These are phyloP conservation scores for Chamaecrista fasciculata DNA, from an alignment of 306 rosid species.

Conservation along the genomic window DNA sequence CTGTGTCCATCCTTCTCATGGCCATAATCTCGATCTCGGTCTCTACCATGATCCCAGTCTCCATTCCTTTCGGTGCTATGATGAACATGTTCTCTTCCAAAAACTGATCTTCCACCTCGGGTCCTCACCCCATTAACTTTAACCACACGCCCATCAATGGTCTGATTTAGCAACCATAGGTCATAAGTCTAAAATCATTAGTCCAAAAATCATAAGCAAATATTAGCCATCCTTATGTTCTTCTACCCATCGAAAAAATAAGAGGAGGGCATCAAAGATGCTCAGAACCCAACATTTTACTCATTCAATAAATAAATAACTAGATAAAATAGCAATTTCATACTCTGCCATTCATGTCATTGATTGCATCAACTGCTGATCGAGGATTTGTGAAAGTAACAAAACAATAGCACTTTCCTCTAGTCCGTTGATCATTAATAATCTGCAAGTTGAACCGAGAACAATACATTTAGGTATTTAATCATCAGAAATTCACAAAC, in stretches of 20 bases:
- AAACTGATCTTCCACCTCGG: conserved; percentile 67
- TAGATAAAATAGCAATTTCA: conserved; percentile 25
- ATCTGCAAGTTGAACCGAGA: conserved; percentile 45
- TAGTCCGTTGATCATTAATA: conserved; percentile 67
- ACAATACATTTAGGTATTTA: neutral
- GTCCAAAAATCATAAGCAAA: conserved; percentile 15
- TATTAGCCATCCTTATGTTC: neutral
- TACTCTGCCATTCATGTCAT: conserved; percentile 94
- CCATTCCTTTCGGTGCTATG: conserved; percentile 52
- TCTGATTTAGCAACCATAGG: conserved; percentile 49
- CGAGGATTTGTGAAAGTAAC: conserved; percentile 89
- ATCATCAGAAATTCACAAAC: neutral
- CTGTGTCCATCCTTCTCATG: conserved; percentile 51
- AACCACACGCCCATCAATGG: conserved; percentile 73
- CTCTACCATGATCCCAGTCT: conserved; percentile 58
- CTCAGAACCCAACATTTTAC: neutral
- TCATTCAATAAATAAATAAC: neutral
- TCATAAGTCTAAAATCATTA: conserved; percentile 27
- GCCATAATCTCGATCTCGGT: conserved; percentile 50
- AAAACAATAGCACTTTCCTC: conserved; percentile 90
- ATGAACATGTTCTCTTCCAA: conserved; percentile 57
- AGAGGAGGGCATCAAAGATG: neutral
- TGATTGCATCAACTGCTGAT: conserved; percentile 82
- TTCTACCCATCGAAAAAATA: neutral
- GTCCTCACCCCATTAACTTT: conserved; percentile 76